Evolutionary conservation across 2,329 filamentous ascomycete species (phyloP).

Genomic region (Tolypocladium amazonense): DNA sequence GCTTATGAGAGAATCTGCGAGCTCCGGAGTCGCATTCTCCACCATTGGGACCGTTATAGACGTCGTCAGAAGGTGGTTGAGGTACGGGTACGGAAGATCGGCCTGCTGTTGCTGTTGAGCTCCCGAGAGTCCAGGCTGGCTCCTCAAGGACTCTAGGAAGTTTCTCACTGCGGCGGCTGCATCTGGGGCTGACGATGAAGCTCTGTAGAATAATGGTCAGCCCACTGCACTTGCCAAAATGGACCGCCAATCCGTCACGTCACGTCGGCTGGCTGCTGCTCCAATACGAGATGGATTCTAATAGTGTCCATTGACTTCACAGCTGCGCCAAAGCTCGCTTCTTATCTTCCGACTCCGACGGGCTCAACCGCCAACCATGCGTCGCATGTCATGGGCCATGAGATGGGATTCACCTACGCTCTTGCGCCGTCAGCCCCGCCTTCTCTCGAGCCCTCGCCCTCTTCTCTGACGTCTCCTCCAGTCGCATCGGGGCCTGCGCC

Average conservation of each 20-base stretch:
- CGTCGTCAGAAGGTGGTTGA: conserved; percentile 75
- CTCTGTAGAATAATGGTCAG: conserved; percentile 42
- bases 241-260: conserved; percentile 4
- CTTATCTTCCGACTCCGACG: conserved; percentile 4
- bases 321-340: conserved; percentile 4
- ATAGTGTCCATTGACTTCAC: conserved; percentile 17
- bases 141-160: conserved; percentile 73
- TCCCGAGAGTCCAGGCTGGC: conserved; percentile 32
- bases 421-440: conserved; percentile 92
- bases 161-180: conserved; percentile 74
- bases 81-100: conserved; percentile 64
- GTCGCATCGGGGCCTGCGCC: conserved; percentile 81
- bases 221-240: conserved; percentile 8
- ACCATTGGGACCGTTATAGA: conserved; percentile 69
- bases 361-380: conserved; percentile 9
- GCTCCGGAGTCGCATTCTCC: conserved; percentile 50
- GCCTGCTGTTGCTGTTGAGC: conserved; percentile 21
- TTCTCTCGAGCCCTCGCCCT: conserved; percentile 79
- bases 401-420: conserved; percentile 75
- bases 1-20: conserved; percentile 64
- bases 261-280: conserved; percentile 13
- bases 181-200: conserved; percentile 49
- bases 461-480: conserved; percentile 82
- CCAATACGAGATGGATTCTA: conserved; percentile 16
- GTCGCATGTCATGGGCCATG: conserved; percentile 14